A percentile compares a stretch with the other conserved stretches of the same genome.
Conservation (phyloP, 108 stramenopile genomes). For the Conticribra weissflogii region DNA sequence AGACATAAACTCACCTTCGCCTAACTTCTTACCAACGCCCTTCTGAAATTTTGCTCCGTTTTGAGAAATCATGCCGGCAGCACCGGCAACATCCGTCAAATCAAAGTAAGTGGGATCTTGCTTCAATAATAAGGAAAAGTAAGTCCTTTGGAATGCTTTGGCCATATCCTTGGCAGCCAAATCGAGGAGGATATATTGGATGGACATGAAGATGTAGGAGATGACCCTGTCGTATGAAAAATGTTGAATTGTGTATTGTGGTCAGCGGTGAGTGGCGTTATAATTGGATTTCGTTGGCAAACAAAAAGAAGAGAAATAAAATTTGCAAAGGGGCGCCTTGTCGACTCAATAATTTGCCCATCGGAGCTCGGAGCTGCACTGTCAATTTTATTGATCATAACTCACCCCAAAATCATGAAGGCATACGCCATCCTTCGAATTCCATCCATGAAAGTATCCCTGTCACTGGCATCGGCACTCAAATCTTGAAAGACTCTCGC, state of each 20-base stretch:
- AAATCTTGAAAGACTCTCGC: conserved; percentile 51
- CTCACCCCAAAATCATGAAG: conserved; percentile 55
- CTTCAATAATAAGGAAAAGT: background rate
- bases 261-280: too few species aligned
- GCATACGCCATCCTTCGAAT: conserved; percentile 51
- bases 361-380: too few species aligned
- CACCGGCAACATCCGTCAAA: background rate
- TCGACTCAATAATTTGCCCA: too few species aligned
- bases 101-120: conserved; percentile 2
- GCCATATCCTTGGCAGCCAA: conserved; percentile 36
- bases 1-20: conserved; percentile 50
- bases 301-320: too few species aligned
- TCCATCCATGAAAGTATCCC: conserved; percentile 29
- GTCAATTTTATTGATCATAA: too few species aligned
- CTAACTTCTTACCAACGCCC: conserved; percentile 51
- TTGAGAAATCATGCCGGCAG: background rate
- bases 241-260: too few species aligned
- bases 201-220: conserved; percentile 43
- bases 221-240: conserved; percentile 15
- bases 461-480: conserved; percentile 7
- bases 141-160: background rate
- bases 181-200: conserved; percentile 46
- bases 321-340: too few species aligned
- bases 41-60: background rate
- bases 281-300: too few species aligned